Evolutionary conservation across 208 protist genomes (phyloP), one percentile per base, ranked within the genome.

Genomic region (Acanthamoeba culbertsoni): DNA sequence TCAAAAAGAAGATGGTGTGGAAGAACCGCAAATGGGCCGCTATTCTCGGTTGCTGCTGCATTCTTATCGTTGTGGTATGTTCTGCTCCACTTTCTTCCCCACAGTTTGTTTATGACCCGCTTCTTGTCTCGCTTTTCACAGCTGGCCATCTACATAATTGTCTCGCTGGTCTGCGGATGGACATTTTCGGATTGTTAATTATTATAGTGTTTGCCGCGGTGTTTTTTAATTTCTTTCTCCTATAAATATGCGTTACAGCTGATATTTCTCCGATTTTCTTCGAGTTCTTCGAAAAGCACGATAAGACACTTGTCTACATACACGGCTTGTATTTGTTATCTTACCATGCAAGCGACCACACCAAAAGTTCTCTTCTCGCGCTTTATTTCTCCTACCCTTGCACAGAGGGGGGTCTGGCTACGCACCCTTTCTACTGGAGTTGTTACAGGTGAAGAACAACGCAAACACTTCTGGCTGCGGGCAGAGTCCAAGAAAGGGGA

Each of bases 401-500:
- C n/a, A n/a, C n/a, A n/a, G n/a, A n/a, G n/a, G n/a, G n/a, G n/a
- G n/a, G n/a, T n/a, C n/a, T n/a, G n/a, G n/a, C n/a, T n/a, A n/a
- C n/a, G n/a, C n/a, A n/a, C n/a, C n/a, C n/a, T n/a, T n/a, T n/a
- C 55, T 26, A 18, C 55, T 62, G 12, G 18, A 20, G 16, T 7
- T 18, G 26, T 33, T 62, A n/a, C 55, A 62, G 55, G 18, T n/a
- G 55, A n/a, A 62, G 23, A 23, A 48, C 73, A 2, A 48, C n/a
- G 5, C n/a, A 62, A 7, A 62, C 93, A 94, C 46, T 55, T 97
- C 20, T 96, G 94, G 93, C 86, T 97, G 48, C 84, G 95, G 31
- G 94, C 77, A 23, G 96, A 97, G 75, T 88, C 93, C 4, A 97
- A 97, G 94, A 51, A 82, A n/a, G 51, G 93, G 43, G 96, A 97